Conservation (phyloP, 2,329 filamentous ascomycete genomes). For the Pyricularia grisea region DNA sequence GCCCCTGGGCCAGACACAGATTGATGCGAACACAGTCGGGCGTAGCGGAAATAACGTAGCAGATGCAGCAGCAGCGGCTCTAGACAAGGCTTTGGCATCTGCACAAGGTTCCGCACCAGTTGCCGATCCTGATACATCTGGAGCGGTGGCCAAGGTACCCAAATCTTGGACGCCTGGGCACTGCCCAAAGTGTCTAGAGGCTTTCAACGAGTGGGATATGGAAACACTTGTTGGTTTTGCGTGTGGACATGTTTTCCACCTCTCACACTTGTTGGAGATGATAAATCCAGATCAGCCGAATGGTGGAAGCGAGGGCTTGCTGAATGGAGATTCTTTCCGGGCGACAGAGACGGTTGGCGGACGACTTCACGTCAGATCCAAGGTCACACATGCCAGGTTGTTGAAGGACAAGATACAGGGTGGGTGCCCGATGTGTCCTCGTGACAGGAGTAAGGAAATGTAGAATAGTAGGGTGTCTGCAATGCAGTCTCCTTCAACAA, state of each 20-base stretch:
- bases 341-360: background rate
- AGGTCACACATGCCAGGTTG: constrained; percentile 78
- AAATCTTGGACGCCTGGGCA: constrained; percentile 38
- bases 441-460: constrained; percentile 4
- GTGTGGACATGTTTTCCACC: constrained; percentile 75
- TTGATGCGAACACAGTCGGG: constrained; percentile 13
- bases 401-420: constrained; percentile 59
- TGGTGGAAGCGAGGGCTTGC: background rate
- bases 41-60: constrained; percentile 7
- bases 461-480: background rate
- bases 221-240: constrained; percentile 73
- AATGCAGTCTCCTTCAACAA: background rate
- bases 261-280: constrained; percentile 57
- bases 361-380: constrained; percentile 50
- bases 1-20: constrained; percentile 29
- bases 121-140: background rate
- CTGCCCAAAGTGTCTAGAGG: constrained; percentile 47
- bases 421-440: constrained; percentile 52
- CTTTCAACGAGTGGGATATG: constrained; percentile 51
- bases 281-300: constrained; percentile 31
- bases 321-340: background rate
- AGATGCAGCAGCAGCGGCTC: background rate
- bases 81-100: background rate
- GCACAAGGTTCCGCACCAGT: background rate
- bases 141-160: constrained; percentile 6